Percentiles rank a stretch among this genome's conserved stretches.
Evolutionary conservation across 352 stramenopile genomes (phyloP).

Genomic region (Thraustochytrium sp.): DNA sequence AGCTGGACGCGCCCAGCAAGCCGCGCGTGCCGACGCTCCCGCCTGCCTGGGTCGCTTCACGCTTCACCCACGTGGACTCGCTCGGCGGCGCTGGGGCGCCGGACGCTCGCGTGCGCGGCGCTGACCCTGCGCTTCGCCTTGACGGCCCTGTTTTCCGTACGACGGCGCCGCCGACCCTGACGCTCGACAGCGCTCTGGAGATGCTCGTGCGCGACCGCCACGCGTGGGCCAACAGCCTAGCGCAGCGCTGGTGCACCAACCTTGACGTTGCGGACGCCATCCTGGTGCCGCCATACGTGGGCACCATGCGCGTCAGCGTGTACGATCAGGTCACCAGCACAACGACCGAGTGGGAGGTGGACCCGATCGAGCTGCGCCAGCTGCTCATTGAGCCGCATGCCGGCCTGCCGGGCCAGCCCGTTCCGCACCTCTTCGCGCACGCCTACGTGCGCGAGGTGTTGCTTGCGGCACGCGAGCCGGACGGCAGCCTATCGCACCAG

Average conservation of each 20-base stretch:
- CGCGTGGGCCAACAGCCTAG: neutral
- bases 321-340: neutral
- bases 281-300: slow-evolving; percentile 10
- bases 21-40: neutral
- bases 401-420: neutral
- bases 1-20: neutral
- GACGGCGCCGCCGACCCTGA: neutral
- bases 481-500: slow-evolving; percentile 2
- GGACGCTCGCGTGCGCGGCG: neutral
- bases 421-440: slow-evolving; percentile 19
- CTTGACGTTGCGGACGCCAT: neutral
- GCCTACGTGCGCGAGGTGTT: neutral
- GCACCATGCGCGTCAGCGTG: neutral
- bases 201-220: slow-evolving; percentile 24
- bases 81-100: neutral
- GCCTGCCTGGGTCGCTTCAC: slow-evolving; percentile 2
- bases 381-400: neutral
- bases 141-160: neutral
- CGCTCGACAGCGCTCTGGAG: neutral
- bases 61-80: neutral
- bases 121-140: neutral
- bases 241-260: neutral
- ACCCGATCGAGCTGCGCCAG: slow-evolving; percentile 37
- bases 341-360: neutral
- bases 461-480: neutral